A percentile compares a stretch with the other conserved stretches of the same genome.
phyloP scores from a whole-genome alignment of 2,329 filamentous ascomycete species.

The Rhynchosporium agropyri region DNA sequence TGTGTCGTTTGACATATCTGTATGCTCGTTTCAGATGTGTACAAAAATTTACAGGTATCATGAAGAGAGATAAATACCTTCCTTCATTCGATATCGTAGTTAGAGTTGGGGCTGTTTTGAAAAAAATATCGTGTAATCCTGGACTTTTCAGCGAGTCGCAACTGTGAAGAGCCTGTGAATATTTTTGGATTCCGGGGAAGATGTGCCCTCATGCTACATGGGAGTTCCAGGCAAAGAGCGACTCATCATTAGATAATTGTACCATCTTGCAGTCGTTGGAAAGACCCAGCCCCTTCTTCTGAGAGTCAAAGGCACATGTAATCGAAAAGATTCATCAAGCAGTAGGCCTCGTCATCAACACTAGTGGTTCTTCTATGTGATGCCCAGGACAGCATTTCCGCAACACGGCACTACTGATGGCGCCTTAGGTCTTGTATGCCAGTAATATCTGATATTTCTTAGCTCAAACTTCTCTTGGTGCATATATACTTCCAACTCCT shows the following conservation, averaged over 20 bases:
- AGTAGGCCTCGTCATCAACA: slow-evolving; percentile 42
- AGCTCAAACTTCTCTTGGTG: slow-evolving; percentile 24
- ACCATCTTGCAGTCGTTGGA: slow-evolving; percentile 44
- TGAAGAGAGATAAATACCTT: neutral
- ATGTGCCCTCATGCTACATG: neutral
- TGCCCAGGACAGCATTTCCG: slow-evolving; percentile 45
- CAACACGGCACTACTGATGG: slow-evolving; percentile 34
- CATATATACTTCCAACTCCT: slow-evolving; percentile 31
- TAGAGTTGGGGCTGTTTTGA: neutral
- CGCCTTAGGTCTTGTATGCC: slow-evolving; percentile 6
- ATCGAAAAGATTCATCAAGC: slow-evolving; percentile 43
- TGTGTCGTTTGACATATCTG: neutral
- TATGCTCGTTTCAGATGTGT: too few relatives aligned
- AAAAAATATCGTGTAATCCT: too few relatives aligned
- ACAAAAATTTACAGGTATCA: neutral
- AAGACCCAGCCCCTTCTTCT: slow-evolving; percentile 43
- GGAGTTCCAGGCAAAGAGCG: slow-evolving; percentile 40
- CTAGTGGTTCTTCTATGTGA: slow-evolving; percentile 41
- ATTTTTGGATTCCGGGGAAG: neutral
- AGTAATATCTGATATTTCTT: slow-evolving; percentile 16
- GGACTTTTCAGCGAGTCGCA: neutral
- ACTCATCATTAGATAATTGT: slow-evolving; percentile 43
- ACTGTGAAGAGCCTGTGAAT: neutral
- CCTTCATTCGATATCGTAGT: neutral
- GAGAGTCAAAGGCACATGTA: slow-evolving; percentile 45